Percentiles rank a stretch among this genome's conserved stretches.
These are phyloP conservation scores for Tetrastigma voinierianum DNA, from an alignment of 164 flowering plant species.

Conservation along the genomic window DNA sequence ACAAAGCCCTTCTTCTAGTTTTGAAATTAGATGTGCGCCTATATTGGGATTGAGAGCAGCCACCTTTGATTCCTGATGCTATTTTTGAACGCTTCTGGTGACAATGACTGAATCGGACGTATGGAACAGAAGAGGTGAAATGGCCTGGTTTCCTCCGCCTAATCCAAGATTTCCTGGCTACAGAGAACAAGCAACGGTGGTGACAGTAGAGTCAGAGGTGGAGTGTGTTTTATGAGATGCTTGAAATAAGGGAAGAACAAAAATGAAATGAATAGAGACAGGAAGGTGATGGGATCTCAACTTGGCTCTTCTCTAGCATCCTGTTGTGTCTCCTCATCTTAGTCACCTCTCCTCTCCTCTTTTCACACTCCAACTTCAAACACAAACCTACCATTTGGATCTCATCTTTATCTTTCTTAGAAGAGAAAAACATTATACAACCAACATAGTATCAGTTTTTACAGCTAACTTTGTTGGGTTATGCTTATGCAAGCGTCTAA, in stretches of 20 bases:
- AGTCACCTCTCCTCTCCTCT: not conserved
- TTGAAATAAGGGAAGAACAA: not conserved
- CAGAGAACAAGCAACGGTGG: not conserved
- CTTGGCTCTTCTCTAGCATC: slow-evolving; percentile 19
- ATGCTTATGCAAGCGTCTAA: too few relatives aligned
- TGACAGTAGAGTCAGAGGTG: too few relatives aligned
- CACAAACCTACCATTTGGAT: not conserved
- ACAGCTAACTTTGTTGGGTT: not conserved
- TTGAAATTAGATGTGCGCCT: too few relatives aligned
- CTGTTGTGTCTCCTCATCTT: slow-evolving; percentile 15
- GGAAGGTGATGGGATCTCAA: slow-evolving; percentile 13
- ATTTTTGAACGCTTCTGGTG: not conserved
- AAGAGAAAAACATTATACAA: too few relatives aligned
- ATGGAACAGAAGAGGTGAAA: not conserved
- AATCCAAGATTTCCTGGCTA: not conserved
- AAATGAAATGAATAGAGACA: not conserved
- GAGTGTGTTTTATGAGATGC: too few relatives aligned
- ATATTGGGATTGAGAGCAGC: not conserved
- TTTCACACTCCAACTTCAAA: not conserved
- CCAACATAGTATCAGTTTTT: too few relatives aligned
- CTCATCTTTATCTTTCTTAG: too few relatives aligned
- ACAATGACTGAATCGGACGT: not conserved
- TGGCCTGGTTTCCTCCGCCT: not conserved
- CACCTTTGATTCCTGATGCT: not conserved
- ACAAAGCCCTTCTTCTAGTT: too few relatives aligned